A percentile compares a stretch with the other conserved stretches of the same genome.
Evolutionary conservation across 2,329 filamentous ascomycete genomes (phyloP).

Genomic region (Acarospora socialis): DNA sequence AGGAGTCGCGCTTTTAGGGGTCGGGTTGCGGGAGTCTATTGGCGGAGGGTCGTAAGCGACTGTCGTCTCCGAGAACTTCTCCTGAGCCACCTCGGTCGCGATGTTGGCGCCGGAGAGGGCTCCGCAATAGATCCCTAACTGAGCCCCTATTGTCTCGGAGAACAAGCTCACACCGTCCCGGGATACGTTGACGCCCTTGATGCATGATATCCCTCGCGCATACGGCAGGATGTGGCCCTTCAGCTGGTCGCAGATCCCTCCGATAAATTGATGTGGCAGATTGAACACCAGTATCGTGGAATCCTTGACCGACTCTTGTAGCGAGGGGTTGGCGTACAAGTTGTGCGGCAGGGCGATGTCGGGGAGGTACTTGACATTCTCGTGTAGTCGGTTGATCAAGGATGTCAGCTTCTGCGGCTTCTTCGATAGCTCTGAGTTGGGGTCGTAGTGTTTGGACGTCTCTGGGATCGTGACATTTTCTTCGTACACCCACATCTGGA

Average conservation of each 20-base stretch:
- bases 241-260: conserved; percentile 68
- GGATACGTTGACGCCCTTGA: conserved; percentile 91
- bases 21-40: conserved; percentile 68
- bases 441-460: conserved; percentile 58
- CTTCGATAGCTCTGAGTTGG: conserved; percentile 40
- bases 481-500: conserved; percentile 99
- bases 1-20: conserved; percentile 38
- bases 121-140: conserved; percentile 89
- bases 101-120: conserved; percentile 94
- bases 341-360: conserved; percentile 70
- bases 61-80: conserved; percentile 96
- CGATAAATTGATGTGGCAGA: conserved; percentile 90
- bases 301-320: conserved; percentile 65
- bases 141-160: conserved; percentile 84
- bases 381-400: conserved; percentile 82
- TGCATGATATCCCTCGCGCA: conserved; percentile 88
- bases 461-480: conserved; percentile 67
- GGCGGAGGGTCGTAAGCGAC: conserved; percentile 88
- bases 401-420: conserved; percentile 73
- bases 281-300: conserved; percentile 92
- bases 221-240: conserved; percentile 81
- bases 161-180: conserved; percentile 78
- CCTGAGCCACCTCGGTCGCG: conserved; percentile 80
- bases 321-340: conserved; percentile 66
- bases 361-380: conserved; percentile 98